Evolutionary conservation across 2,329 filamentous ascomycete species (phyloP).

Genomic region (Calonectria pauciramosa): DNA sequence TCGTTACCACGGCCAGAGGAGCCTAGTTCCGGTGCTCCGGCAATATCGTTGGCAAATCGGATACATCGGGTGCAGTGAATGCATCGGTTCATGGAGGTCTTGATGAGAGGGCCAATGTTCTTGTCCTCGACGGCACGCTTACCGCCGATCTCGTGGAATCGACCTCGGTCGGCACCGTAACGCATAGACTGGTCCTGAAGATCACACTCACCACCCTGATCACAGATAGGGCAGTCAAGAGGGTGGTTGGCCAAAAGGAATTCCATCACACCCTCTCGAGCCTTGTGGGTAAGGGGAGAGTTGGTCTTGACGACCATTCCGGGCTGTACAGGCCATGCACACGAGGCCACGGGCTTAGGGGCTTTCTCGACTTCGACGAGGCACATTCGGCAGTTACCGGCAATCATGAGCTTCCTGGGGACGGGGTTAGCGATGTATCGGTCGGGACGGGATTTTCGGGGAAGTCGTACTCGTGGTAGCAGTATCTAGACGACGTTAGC

Average conservation of each 20-base stretch:
- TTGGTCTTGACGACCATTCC: conserved; percentile 99
- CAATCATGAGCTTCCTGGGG: conserved; percentile 94
- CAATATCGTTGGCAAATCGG: conserved; percentile 97
- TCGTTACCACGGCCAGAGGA: conserved; percentile 96
- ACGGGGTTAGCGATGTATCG: conserved; percentile 57
- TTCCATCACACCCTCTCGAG: conserved; percentile 98
- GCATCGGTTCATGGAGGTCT: conserved; percentile 99
- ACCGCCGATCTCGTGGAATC: conserved; percentile 95
- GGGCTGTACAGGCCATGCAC: conserved; percentile 97
- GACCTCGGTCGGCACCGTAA: conserved; percentile 94
- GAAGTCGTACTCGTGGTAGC: conserved; percentile 90
- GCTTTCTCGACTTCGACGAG: conserved; percentile 97
- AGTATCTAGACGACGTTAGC: conserved; percentile 78
- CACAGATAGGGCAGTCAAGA: conserved; percentile 96
- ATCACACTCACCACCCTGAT: conserved; percentile 99
- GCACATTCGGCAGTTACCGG: conserved; percentile 99
- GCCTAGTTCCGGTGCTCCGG: conserved; percentile 94
- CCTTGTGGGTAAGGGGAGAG: conserved; percentile 96
- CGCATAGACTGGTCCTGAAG: conserved; percentile 99
- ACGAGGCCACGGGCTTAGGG: conserved; percentile 97
- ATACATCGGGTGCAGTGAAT: conserved; percentile 99
- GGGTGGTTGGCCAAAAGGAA: conserved; percentile 97
- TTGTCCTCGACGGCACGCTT: conserved; percentile 99
- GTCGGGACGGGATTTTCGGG: conserved; percentile 41
- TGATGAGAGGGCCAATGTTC: conserved; percentile 97